Conservation (phyloP, 352 stramenopile species). For the Albugo candida region DNA sequence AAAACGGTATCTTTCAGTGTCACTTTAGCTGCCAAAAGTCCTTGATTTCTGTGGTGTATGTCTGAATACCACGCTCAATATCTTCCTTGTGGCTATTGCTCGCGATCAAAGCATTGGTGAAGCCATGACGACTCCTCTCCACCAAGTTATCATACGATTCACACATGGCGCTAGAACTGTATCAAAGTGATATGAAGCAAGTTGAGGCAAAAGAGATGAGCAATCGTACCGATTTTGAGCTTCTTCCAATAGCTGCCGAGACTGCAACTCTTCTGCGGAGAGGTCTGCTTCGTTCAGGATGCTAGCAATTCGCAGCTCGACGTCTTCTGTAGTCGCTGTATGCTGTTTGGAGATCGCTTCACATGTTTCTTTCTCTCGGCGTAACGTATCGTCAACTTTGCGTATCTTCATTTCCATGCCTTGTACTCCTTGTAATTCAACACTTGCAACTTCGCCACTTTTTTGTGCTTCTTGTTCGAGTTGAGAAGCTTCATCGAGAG, state of each 20-base stretch:
- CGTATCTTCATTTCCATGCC: slow-evolving; percentile 17
- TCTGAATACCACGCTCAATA: slow-evolving; percentile 28
- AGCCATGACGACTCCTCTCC: slow-evolving; percentile 34
- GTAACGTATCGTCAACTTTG: slow-evolving; percentile 36
- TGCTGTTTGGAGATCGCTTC: slow-evolving; percentile 26
- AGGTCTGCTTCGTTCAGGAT: slow-evolving; percentile 44
- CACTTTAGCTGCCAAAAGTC: too few species aligned
- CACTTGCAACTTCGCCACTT: slow-evolving; percentile 23
- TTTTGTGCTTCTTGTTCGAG: slow-evolving; percentile 33
- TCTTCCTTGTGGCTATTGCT: slow-evolving; percentile 49
- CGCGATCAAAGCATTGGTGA: slow-evolving; percentile 35
- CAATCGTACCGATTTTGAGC: slow-evolving; percentile 32
- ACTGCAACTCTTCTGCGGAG: slow-evolving; percentile 18
- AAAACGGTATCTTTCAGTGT: too few species aligned
- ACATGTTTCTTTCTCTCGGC: slow-evolving; percentile 25
- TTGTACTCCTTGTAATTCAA: slow-evolving; percentile 36
- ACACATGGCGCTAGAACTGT: slow-evolving; percentile 25
- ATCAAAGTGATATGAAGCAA: neutral
- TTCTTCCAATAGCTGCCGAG: slow-evolving; percentile 19
- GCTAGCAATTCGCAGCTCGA: slow-evolving; percentile 46
- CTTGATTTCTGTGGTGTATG: too few species aligned
- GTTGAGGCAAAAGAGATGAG: slow-evolving; percentile 3
- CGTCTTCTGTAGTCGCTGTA: slow-evolving; percentile 27
- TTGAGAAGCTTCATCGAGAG: slow-evolving; percentile 33
- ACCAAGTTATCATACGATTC: slow-evolving; percentile 26